Evolutionary conservation across 257 asterid genomes (phyloP).

Genomic region (Fraxinus excelsior): DNA sequence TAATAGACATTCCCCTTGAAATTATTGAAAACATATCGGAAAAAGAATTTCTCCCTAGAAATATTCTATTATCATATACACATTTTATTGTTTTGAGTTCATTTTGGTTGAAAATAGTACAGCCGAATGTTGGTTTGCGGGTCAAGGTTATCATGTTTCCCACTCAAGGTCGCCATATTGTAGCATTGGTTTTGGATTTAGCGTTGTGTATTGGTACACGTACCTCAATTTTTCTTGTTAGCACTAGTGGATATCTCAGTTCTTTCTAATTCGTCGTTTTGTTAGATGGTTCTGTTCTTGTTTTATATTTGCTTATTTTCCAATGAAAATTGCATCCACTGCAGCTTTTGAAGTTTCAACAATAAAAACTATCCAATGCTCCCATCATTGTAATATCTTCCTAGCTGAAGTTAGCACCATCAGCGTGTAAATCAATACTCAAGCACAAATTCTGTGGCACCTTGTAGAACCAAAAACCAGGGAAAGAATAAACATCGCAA

Average conservation of each 20-base stretch:
- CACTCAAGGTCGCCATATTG: too few species aligned
- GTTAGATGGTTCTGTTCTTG: not conserved
- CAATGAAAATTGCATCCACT: not conserved
- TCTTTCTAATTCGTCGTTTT: not conserved
- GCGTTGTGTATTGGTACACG: not conserved
- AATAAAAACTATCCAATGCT: not conserved
- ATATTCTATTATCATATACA: not conserved
- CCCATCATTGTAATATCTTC: conserved; percentile 6
- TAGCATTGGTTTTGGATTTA: not conserved
- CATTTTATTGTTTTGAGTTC: not conserved
- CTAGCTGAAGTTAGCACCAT: conserved; percentile 13
- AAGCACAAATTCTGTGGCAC: conserved; percentile 4
- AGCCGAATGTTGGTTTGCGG: not conserved
- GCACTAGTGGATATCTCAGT: not conserved
- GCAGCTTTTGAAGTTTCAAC: not conserved
- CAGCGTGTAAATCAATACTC: conserved; percentile 14
- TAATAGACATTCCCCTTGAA: not conserved
- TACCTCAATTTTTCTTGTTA: not conserved
- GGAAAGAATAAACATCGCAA: conserved; percentile 1
- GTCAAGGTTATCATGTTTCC: not conserved
- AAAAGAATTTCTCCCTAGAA: not conserved
- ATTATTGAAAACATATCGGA: not conserved
- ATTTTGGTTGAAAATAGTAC: not conserved
- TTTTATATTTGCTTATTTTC: not conserved
- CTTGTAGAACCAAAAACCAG: not conserved